Evolutionary conservation across 352 stramenopile genomes (phyloP), one percentile per base, ranked within the genome.

Genomic region (Phytophthora nicotianae): DNA sequence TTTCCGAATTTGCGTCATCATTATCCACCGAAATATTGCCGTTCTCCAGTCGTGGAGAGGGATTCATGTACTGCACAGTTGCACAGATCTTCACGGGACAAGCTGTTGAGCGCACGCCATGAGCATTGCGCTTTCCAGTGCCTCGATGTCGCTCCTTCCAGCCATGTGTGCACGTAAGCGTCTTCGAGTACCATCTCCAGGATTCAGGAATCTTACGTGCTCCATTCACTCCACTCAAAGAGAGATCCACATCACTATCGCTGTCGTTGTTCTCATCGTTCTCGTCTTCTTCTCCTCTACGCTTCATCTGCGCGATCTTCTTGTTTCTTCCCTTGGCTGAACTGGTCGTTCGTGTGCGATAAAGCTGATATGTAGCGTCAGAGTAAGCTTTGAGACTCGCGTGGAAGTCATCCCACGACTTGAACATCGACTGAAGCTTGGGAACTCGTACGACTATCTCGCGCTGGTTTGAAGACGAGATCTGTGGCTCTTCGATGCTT

Each of bases 181-280:
- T 93, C 58, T 93, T 93, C 0, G 82, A 91, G 47, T 93, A 93
- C 83, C 83, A 93, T 60, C 82, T 79, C 81, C 75, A 93, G 7
- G 78, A 63, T 29, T 87, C 79, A 0, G 83, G 83, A 6, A 93
- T 93, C 40, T 72, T 60, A 4, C 72, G 60, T 16, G 75, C 59
- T 14, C 62, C 47, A 4, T 23, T 56, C 16, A 41, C 54, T 62
- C 11, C 49, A 23, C 11, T 69, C 38, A 60, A 50, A n/a, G 9
- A 16, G 2, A 19, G 24, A 3, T 70, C 66, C 17, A 43, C 33
- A 48, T 77, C 53, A 43, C 54, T 62, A 16, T 23, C 51, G 16
- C 24, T 54, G 73, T 68, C 19, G 62, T 68, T n/a, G 59, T 59
- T 57, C 70, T 83, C 62, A 65, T 76, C 49, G 56, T 75, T 64